These are phyloP conservation scores for Phytophthora ohioensis DNA, from an alignment of 352 stramenopile genomes.

Conservation along the genomic window DNA sequence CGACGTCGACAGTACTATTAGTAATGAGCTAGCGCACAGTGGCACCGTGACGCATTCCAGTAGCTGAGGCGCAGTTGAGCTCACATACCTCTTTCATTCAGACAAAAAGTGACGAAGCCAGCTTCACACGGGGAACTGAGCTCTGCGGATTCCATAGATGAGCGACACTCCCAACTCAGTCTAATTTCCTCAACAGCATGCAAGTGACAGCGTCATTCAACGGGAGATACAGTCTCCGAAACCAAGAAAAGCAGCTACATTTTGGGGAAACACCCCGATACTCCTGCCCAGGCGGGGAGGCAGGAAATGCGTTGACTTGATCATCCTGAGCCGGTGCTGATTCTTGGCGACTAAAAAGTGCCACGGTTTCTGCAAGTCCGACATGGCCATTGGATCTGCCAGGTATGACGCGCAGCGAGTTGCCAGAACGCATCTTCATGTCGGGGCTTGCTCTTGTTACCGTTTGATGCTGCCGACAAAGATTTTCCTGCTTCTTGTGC, in stretches of 20 bases:
- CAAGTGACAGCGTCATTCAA: neutral
- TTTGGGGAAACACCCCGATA: too few species aligned
- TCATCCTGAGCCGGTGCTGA: constrained; percentile 9
- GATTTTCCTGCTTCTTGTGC: constrained; percentile 1
- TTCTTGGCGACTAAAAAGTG: constrained; percentile 15
- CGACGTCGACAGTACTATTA: too few species aligned
- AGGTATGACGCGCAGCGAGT: constrained; percentile 28
- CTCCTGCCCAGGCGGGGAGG: too few species aligned
- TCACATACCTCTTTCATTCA: too few species aligned
- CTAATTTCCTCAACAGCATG: neutral
- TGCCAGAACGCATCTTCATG: constrained; percentile 24
- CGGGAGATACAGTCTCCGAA: constrained; percentile 15
- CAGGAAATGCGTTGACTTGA: too few species aligned
- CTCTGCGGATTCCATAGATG: too few species aligned
- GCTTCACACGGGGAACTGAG: too few species aligned
- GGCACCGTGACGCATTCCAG: neutral
- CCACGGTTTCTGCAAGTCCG: constrained; percentile 13
- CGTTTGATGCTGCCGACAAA: neutral
- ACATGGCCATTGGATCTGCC: constrained; percentile 12
- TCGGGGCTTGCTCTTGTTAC: constrained; percentile 12
- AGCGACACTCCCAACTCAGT: neutral
- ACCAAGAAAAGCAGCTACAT: neutral
- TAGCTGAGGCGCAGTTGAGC: too few species aligned
- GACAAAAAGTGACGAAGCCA: too few species aligned
- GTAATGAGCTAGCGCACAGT: neutral